Base-by-base conservation (phyloP, 225 moss, liverwort and hornwort genomes). In the Neckera pumila region DNA sequence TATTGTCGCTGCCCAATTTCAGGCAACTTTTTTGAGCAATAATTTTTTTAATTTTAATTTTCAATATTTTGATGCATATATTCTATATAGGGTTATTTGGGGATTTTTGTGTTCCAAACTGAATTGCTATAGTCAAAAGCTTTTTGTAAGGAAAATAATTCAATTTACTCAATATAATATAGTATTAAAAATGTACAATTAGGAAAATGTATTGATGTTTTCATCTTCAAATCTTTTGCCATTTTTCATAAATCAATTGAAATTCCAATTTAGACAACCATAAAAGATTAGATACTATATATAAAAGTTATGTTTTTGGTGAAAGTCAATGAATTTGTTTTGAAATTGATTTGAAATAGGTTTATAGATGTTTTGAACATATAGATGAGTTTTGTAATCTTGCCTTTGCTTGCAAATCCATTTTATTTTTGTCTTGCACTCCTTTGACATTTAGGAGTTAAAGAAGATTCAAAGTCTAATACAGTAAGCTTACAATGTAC, bases 1-100 rank as follows among this genome's bases (percentile, higher is more conserved):
- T 3, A 4, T 34, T 4, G 4, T 53, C 3, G 5, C 1, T 47
- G 47, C 0, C 8, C 1, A 34, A 51, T 21, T 33, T 51, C 0
- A 0, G 1, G 3, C 8, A 34, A 53, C 2, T 49, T 34, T 22
- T 53, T n/a, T n/a, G n/a, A n/a, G n/a, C n/a, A n/a, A n/a, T n/a
- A n/a, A n/a, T n/a, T n/a, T n/a, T n/a, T n/a, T n/a, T n/a, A n/a
- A n/a, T n/a, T n/a, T n/a, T n/a, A n/a, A n/a, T 17, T 42, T 73
- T 74, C 1, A 30, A 73, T 17, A 22, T 34, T 53, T 53, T 13
- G 8, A 51, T 20, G 8, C 5, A 33, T 75, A 20, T 0, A 49
- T 49, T 12, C 49, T 49, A 49, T 12, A 49, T 19, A 28, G 7
- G 1, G 0, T 19, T 31, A 31, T 75, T 19, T 75, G 17, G 6